Evolutionary conservation across 768 basidiomycete genomes (phyloP).

Genomic region (Termitomyces sp.): DNA sequence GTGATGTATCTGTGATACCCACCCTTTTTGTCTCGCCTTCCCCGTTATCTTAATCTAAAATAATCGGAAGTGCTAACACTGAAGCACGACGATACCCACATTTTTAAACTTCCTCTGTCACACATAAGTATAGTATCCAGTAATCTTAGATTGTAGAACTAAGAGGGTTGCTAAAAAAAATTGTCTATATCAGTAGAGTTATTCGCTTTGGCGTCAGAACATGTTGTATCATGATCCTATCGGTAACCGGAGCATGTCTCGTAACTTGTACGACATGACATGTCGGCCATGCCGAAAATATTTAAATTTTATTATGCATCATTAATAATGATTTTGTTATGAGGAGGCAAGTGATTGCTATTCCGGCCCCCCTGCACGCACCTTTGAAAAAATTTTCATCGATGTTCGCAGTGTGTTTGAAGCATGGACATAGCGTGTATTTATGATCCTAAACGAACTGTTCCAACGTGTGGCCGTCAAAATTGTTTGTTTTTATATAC

Average conservation of each 20-base stretch:
- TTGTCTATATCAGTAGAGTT: too few relatives aligned
- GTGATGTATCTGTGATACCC: constrained; percentile 8
- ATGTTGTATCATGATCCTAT: too few relatives aligned
- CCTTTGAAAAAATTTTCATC: background rate
- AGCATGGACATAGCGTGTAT: constrained; percentile 1
- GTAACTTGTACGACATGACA: too few relatives aligned
- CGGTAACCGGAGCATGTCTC: too few relatives aligned
- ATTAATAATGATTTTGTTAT: background rate
- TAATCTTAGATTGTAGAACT: background rate
- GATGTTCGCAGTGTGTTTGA: background rate
- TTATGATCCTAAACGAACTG: background rate
- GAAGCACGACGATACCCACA: constrained; percentile 10
- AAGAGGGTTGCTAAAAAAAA: too few relatives aligned
- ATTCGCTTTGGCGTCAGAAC: too few relatives aligned
- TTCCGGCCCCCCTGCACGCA: too few relatives aligned
- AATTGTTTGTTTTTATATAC: background rate
- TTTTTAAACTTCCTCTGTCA: background rate
- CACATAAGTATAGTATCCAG: background rate
- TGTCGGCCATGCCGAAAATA: background rate
- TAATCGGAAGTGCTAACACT: constrained; percentile 9
- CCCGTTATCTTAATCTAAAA: constrained; percentile 3
- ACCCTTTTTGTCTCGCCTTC: background rate
- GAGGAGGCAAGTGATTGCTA: background rate
- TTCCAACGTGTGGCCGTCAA: background rate
- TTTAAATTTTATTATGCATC: background rate